Conservation (phyloP, 2,329 filamentous ascomycete species). For the Colletotrichum cuscutae region DNA sequence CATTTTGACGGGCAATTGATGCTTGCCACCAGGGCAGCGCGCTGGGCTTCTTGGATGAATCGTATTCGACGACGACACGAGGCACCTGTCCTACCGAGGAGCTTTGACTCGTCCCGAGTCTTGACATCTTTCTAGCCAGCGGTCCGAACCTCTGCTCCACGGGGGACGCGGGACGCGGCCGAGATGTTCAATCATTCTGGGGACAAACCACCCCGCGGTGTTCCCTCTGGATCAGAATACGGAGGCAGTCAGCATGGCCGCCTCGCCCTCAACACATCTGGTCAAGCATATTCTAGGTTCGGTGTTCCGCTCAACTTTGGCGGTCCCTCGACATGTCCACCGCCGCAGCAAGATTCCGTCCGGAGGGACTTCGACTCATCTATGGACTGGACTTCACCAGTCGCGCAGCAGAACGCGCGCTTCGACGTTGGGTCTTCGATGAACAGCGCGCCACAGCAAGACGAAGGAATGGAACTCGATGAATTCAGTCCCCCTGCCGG, state of each 20-base stretch:
- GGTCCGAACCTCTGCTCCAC: conserved; percentile 45
- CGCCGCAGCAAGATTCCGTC: conserved; percentile 16
- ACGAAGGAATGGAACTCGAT: conserved; percentile 36
- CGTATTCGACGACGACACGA: conserved; percentile 34
- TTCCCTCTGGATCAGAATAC: conserved; percentile 39
- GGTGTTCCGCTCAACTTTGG: conserved; percentile 42
- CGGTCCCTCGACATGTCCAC: conserved; percentile 42
- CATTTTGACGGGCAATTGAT: conserved; percentile 31
- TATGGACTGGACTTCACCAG: conserved; percentile 52
- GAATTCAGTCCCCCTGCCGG: conserved; percentile 37
- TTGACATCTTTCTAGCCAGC: conserved; percentile 44
- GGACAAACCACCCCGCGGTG: conserved; percentile 45
- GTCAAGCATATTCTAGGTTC: conserved; percentile 47
- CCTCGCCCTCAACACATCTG: conserved; percentile 42
- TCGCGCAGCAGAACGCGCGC: conserved; percentile 41
- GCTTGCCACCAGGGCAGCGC: conserved; percentile 43
- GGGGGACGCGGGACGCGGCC: conserved; percentile 43
- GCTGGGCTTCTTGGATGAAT: conserved; percentile 36
- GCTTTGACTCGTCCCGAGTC: conserved; percentile 51
- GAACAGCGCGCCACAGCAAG: conserved; percentile 12
- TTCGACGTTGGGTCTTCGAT: conserved; percentile 26
- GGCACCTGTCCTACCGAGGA: conserved; percentile 47
- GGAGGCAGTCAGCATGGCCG: conserved; percentile 1
- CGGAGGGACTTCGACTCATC: conserved; percentile 24
- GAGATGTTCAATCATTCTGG: conserved; percentile 51